Evolutionary conservation across 352 stramenopile species (phyloP).

Genomic region (Peronospora farinosa): DNA sequence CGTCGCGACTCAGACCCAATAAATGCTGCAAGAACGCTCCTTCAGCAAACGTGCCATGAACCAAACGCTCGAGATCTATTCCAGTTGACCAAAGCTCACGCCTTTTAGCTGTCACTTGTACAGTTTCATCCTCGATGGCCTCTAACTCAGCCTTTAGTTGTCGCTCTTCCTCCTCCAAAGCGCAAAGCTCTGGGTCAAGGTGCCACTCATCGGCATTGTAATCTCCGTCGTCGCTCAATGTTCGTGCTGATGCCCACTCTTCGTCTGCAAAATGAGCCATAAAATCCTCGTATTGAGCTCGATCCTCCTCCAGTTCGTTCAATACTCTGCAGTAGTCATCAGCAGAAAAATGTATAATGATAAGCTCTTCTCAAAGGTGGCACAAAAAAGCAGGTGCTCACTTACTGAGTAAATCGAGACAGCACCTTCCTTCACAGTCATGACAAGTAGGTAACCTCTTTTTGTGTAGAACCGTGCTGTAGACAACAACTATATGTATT

Average conservation of each 20-base stretch:
- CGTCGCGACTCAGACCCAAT: slow-evolving; percentile 60
- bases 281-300: slow-evolving; percentile 51
- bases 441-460: slow-evolving; percentile 73
- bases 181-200: slow-evolving; percentile 43
- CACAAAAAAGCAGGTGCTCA: not conserved
- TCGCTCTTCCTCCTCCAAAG: slow-evolving; percentile 58
- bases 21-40: slow-evolving; percentile 75
- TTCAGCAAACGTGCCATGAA: slow-evolving; percentile 66
- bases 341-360: slow-evolving; percentile 6
- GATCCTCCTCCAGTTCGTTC: slow-evolving; percentile 38
- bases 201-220: slow-evolving; percentile 33
- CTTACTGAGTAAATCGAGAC: slow-evolving; percentile 50
- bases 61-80: slow-evolving; percentile 60
- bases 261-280: slow-evolving; percentile 41
- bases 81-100: slow-evolving; percentile 70
- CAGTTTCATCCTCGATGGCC: slow-evolving; percentile 50
- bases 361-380: slow-evolving; percentile 2
- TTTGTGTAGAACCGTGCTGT: slow-evolving; percentile 53
- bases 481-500: not conserved
- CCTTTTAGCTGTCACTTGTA: slow-evolving; percentile 46
- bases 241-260: slow-evolving; percentile 16
- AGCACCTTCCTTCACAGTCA: slow-evolving; percentile 55
- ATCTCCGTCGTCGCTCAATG: slow-evolving; percentile 23
- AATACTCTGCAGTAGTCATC: slow-evolving; percentile 30
- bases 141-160: slow-evolving; percentile 47